phyloP scores from a whole-genome alignment of 225 moss, liverwort and hornwort species.

The Takakia lepidozioides region DNA sequence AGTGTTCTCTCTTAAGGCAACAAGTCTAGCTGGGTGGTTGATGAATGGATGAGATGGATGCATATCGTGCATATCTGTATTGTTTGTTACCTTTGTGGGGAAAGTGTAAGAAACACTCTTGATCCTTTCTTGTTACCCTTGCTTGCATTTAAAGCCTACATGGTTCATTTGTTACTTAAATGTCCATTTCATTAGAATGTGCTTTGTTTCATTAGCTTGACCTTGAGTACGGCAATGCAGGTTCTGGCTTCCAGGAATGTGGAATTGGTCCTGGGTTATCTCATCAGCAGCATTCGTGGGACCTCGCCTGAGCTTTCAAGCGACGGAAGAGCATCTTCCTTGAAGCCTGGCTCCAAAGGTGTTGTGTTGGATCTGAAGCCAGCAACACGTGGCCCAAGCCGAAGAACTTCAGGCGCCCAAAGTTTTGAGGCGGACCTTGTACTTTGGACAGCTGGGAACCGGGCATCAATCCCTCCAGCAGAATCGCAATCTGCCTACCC shows the following conservation, averaged over 20 bases:
- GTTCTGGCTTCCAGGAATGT: constrained; percentile 73
- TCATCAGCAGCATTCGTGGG: constrained; percentile 53
- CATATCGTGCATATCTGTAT: no score
- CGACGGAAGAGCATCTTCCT: constrained; percentile 28
- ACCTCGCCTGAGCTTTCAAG: no score
- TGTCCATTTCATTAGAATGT: no score
- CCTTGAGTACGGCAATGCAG: no score
- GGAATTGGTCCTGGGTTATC: constrained; percentile 66
- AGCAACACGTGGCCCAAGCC: constrained; percentile 39
- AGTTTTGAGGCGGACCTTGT: constrained; percentile 70
- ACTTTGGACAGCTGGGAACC: constrained; percentile 86
- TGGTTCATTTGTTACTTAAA: background rate
- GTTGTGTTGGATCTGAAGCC: constrained; percentile 43
- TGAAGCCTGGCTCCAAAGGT: constrained; percentile 10
- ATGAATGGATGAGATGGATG: no score
- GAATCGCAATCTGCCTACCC: constrained; percentile 46
- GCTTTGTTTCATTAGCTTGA: no score
- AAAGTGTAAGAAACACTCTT: no score
- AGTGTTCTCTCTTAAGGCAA: no score
- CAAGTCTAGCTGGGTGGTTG: no score
- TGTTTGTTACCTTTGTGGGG: no score
- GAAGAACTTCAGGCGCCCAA: constrained; percentile 25
- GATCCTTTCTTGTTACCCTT: background rate
- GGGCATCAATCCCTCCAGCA: constrained; percentile 56
- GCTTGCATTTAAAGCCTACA: no score